Conservation (phyloP, 129 eudicot species). For the Artemisia tridentata region DNA sequence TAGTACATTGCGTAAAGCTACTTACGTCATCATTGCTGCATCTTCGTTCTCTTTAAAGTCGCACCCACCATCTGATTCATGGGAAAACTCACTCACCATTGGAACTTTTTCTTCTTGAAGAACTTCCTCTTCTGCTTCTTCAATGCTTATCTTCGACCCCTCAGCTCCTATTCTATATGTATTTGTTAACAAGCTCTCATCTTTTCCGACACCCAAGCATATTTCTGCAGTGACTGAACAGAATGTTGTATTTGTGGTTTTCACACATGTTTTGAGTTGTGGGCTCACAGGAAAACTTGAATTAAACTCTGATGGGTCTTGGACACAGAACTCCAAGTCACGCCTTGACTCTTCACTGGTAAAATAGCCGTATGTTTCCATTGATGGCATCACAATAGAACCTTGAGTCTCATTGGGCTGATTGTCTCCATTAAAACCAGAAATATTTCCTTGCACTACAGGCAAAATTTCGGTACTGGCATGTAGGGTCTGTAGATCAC, state of each 20-base stretch:
- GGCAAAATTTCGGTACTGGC: slow-evolving; percentile 20
- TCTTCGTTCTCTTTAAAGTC: slow-evolving; percentile 22
- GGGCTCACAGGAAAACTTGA: slow-evolving; percentile 11
- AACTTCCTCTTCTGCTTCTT: slow-evolving; percentile 20
- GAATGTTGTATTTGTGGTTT: slow-evolving; percentile 11
- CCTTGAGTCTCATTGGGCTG: slow-evolving; percentile 30
- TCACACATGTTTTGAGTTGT: slow-evolving; percentile 21
- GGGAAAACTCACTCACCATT: slow-evolving; percentile 22
- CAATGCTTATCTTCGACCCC: slow-evolving; percentile 13
- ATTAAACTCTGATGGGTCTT: slow-evolving; percentile 4
- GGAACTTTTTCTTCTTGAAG: slow-evolving; percentile 23
- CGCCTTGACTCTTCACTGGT: slow-evolving; percentile 10
- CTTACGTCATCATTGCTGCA: slow-evolving; percentile 39
- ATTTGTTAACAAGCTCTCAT: slow-evolving; percentile 21
- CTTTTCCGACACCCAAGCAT: slow-evolving; percentile 21
- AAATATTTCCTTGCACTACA: slow-evolving; percentile 18
- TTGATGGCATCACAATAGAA: slow-evolving; percentile 14
- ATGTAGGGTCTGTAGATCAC: slow-evolving; percentile 10
- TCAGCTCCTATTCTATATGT: slow-evolving; percentile 13
- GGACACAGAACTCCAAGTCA: neutral
- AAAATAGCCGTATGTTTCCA: slow-evolving; percentile 15
- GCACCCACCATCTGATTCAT: slow-evolving; percentile 13
- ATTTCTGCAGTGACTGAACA: slow-evolving; percentile 13
- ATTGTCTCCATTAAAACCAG: neutral
- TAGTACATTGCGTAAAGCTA: slow-evolving; percentile 20